These are phyloP conservation scores for Penicillium sumatraense DNA, from an alignment of 2,329 filamentous ascomycete genomes.

Conservation along the genomic window DNA sequence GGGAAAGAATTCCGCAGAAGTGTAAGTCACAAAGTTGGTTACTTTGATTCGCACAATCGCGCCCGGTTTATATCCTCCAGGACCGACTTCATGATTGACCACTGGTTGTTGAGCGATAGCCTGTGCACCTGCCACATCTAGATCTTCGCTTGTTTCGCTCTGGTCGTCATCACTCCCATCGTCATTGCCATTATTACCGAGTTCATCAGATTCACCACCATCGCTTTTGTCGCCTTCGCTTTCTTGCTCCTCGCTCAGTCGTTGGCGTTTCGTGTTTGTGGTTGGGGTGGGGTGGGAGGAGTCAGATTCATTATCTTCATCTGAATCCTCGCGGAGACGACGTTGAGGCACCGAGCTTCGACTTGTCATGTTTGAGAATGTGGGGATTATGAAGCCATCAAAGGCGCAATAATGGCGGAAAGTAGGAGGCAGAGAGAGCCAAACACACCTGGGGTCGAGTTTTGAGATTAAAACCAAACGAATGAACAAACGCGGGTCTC, in stretches of 20 bases:
- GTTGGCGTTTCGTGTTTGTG: constrained; percentile 38
- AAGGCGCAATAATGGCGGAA: background rate
- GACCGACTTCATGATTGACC: constrained; percentile 14
- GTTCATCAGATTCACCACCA: background rate
- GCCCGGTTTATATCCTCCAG: constrained; percentile 60
- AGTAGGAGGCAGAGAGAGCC: constrained; percentile 8
- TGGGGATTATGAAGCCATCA: constrained; percentile 6
- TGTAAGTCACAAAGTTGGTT: constrained; percentile 93
- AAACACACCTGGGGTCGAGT: too few relatives aligned
- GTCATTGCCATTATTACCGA: too few relatives aligned
- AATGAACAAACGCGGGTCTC: background rate
- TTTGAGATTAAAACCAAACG: too few relatives aligned
- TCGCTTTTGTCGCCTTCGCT: constrained; percentile 5
- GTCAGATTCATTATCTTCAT: constrained; percentile 26
- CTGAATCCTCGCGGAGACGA: constrained; percentile 22
- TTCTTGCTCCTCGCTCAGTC: constrained; percentile 22
- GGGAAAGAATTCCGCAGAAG: constrained; percentile 84
- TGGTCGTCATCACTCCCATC: background rate
- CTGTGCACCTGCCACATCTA: background rate
- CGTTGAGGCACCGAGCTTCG: constrained; percentile 31
- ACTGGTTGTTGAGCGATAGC: constrained; percentile 4
- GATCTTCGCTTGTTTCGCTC: background rate
- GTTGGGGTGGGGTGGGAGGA: constrained; percentile 30
- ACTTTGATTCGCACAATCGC: constrained; percentile 87
- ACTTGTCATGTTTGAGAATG: constrained; percentile 31